phyloP scores from a whole-genome alignment of 2,329 filamentous ascomycete species.

The Dactylellina parvicollis region DNA sequence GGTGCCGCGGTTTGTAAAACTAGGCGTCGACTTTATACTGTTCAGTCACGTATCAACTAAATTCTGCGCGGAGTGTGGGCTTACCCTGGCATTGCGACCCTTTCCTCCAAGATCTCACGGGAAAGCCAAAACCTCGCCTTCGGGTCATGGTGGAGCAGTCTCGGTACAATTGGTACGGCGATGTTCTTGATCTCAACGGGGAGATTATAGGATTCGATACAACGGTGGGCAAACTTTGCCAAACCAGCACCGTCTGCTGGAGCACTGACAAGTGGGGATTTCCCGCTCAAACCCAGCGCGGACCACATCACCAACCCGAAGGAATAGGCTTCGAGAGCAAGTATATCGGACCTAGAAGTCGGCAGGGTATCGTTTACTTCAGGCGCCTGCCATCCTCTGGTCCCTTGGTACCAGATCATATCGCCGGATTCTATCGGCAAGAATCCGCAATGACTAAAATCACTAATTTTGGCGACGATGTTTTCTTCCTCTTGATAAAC shows the following conservation, averaged over 20 bases:
- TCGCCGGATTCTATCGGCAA: slow-evolving; percentile 28
- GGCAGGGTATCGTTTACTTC: slow-evolving; percentile 34
- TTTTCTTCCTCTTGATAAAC: slow-evolving; percentile 42
- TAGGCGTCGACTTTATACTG: slow-evolving; percentile 8
- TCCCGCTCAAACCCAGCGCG: slow-evolving; percentile 24
- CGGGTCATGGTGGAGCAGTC: slow-evolving; percentile 12
- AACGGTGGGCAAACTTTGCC: slow-evolving; percentile 35
- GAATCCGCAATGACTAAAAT: slow-evolving; percentile 47
- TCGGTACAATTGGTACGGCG: slow-evolving; percentile 13
- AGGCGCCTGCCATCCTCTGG: slow-evolving; percentile 48
- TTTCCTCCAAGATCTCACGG: slow-evolving; percentile 11
- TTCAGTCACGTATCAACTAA: background rate
- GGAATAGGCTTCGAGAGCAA: slow-evolving; percentile 44
- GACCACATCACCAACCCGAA: slow-evolving; percentile 46
- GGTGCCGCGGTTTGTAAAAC: slow-evolving; percentile 31
- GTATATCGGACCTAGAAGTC: slow-evolving; percentile 26
- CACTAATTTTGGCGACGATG: slow-evolving; percentile 44
- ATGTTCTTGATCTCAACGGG: slow-evolving; percentile 18
- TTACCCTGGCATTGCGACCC: slow-evolving; percentile 32
- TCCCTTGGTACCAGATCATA: slow-evolving; percentile 47
- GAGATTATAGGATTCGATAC: slow-evolving; percentile 30
- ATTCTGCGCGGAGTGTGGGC: background rate
- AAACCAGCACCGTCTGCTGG: slow-evolving; percentile 3
- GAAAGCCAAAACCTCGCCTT: slow-evolving; percentile 25
- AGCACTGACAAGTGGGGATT: slow-evolving; percentile 13